These are phyloP conservation scores for Geotrichum carabidarum DNA, from an alignment of 1,139 yeast species.

Conservation along the genomic window DNA sequence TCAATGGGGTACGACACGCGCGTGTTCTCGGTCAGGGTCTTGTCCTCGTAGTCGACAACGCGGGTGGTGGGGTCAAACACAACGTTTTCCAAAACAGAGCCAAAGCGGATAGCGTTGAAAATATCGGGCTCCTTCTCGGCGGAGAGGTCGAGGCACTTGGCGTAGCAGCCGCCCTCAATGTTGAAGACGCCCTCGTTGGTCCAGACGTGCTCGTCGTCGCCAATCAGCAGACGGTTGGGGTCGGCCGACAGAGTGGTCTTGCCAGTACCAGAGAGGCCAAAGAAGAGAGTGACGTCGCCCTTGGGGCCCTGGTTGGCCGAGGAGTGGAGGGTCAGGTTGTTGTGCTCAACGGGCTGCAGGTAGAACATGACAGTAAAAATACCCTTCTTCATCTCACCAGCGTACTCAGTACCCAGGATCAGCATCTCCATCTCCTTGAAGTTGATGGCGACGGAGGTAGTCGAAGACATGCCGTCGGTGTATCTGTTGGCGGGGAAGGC, in stretches of 20 bases:
- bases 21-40: constrained; percentile 84
- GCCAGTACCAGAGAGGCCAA: constrained; percentile 97
- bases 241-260: constrained; percentile 97
- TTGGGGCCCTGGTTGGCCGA: constrained; percentile 85
- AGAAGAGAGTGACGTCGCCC: constrained; percentile 86
- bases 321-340: constrained; percentile 90
- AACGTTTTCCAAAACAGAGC: constrained; percentile 91
- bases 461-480: constrained; percentile 96
- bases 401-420: constrained; percentile 95
- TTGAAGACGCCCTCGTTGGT: constrained; percentile 96
- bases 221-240: constrained; percentile 88
- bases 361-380: constrained; percentile 98
- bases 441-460: constrained; percentile 93
- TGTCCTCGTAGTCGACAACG: constrained; percentile 78
- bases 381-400: constrained; percentile 99
- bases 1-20: constrained; percentile 99
- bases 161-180: constrained; percentile 99
- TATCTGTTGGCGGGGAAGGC: constrained; percentile 97
- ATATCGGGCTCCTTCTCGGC: constrained; percentile 97
- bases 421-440: constrained; percentile 99
- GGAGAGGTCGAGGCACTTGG: constrained; percentile 88
- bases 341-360: constrained; percentile 92
- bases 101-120: constrained; percentile 89
- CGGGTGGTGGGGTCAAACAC: constrained; percentile 76
- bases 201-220: constrained; percentile 99